Percentiles rank a stretch among this genome's conserved stretches.
Conservation (phyloP, 805 yeast species). For the Huiozyma sinensis region DNA sequence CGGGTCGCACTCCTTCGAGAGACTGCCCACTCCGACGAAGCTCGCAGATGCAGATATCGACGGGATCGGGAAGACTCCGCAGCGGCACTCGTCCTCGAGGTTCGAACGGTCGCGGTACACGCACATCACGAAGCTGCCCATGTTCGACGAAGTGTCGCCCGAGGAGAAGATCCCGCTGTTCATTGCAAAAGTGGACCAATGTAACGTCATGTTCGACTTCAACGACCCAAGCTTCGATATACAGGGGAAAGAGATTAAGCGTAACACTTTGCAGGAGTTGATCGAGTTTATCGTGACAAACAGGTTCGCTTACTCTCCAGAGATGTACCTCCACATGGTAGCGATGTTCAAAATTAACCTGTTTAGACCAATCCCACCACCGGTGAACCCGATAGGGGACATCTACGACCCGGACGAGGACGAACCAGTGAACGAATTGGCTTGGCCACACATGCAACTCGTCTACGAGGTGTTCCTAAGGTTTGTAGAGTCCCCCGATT, state of each 20-base stretch:
- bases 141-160: slow-evolving; percentile 78
- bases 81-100: slow-evolving; percentile 84
- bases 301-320: slow-evolving; percentile 78
- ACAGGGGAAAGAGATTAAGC: slow-evolving; percentile 84
- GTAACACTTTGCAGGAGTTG: slow-evolving; percentile 78
- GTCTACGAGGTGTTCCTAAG: slow-evolving; percentile 90
- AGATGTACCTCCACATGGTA: slow-evolving; percentile 80
- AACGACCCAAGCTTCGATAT: slow-evolving; percentile 86
- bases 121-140: slow-evolving; percentile 66
- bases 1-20: slow-evolving; percentile 44
- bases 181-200: slow-evolving; percentile 82
- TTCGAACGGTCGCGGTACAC: slow-evolving; percentile 68
- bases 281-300: slow-evolving; percentile 78
- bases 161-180: slow-evolving; percentile 67
- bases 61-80: slow-evolving; percentile 63
- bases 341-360: slow-evolving; percentile 82
- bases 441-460: slow-evolving; percentile 98
- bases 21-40: slow-evolving; percentile 50
- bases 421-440: slow-evolving; percentile 90
- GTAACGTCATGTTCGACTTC: slow-evolving; percentile 89
- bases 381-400: slow-evolving; percentile 94
- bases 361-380: slow-evolving; percentile 95
- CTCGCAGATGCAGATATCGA: slow-evolving; percentile 62
- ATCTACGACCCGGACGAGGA: slow-evolving; percentile 97
- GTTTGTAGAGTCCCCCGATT: slow-evolving; percentile 90